phyloP scores from a whole-genome alignment of 108 stramenopile species.

The Epipyxis sp. region DNA sequence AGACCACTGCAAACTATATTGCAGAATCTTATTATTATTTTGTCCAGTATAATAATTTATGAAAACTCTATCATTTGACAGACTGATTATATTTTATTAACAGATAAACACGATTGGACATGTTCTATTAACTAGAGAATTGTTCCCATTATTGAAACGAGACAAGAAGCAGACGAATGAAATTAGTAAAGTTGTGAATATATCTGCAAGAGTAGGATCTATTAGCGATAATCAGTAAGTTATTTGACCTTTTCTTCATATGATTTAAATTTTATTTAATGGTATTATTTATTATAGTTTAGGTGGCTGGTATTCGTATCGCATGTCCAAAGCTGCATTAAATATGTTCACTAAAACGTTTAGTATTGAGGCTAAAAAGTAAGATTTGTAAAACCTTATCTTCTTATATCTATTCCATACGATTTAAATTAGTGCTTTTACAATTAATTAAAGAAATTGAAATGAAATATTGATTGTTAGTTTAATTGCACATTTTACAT shows the following conservation, averaged over 20 bases:
- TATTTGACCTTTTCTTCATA: neutral
- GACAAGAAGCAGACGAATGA: neutral
- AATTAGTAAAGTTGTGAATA: neutral
- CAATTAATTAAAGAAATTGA: too few species aligned
- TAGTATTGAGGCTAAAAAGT: neutral
- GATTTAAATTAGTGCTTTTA: neutral
- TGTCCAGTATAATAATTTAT: too few species aligned
- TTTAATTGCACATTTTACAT: too few species aligned
- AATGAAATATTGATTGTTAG: too few species aligned
- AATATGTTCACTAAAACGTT: constrained; percentile 10
- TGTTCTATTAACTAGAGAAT: neutral
- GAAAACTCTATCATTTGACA: too few species aligned
- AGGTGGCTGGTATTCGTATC: constrained; percentile 1
- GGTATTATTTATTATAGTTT: neutral
- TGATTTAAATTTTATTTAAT: neutral
- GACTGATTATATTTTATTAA: neutral
- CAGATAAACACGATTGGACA: neutral
- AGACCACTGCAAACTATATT: too few species aligned
- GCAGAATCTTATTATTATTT: too few species aligned
- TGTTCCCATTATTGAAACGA: neutral
- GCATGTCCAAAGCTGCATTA: neutral
- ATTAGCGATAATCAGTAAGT: neutral
- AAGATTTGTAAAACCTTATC: neutral
- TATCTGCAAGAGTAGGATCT: neutral
- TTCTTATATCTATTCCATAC: neutral